These are phyloP conservation scores for Fusarium sacchari DNA, from an alignment of 2,329 filamentous ascomycete genomes.

Conservation along the genomic window DNA sequence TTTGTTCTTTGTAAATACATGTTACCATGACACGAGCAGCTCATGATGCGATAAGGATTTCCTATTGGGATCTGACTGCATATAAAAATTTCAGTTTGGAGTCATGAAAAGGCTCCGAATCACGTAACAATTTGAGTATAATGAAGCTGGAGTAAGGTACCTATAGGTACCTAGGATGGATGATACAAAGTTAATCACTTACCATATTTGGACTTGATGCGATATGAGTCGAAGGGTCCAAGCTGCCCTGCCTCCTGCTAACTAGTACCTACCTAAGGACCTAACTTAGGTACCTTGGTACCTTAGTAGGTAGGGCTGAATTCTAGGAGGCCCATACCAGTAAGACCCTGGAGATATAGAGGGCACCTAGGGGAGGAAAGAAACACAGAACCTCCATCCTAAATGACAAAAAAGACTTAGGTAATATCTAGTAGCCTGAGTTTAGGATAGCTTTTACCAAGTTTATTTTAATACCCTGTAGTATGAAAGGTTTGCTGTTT, in stretches of 20 bases:
- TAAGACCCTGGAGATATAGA: background rate
- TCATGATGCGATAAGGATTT: slow-evolving; percentile 5
- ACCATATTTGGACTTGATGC: slow-evolving; percentile 30
- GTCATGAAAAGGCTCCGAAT: slow-evolving; percentile 1
- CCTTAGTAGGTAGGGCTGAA: slow-evolving; percentile 3
- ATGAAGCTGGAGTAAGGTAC: too few relatives aligned
- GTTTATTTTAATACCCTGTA: too few relatives aligned
- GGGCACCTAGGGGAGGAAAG: too few relatives aligned
- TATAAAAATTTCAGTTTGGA: slow-evolving; percentile 13
- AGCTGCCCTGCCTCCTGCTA: background rate
- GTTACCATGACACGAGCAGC: slow-evolving; percentile 9
- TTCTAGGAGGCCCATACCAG: background rate
- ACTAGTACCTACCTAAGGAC: too few relatives aligned
- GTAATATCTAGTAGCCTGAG: too few relatives aligned
- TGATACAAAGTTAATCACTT: slow-evolving; percentile 9
- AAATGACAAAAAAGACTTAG: too few relatives aligned
- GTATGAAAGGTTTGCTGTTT: too few relatives aligned
- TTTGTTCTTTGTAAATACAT: slow-evolving; percentile 35
- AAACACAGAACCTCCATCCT: too few relatives aligned
- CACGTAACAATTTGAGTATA: background rate
- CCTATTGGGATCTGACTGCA: slow-evolving; percentile 15
- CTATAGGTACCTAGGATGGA: too few relatives aligned
- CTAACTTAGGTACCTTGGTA: background rate
- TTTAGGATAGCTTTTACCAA: too few relatives aligned
- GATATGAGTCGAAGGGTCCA: slow-evolving; percentile 37